Evolutionary conservation across 108 stramenopile genomes (phyloP), one percentile per base, ranked within the genome.

Genomic region (Nitzschia inconspicua): DNA sequence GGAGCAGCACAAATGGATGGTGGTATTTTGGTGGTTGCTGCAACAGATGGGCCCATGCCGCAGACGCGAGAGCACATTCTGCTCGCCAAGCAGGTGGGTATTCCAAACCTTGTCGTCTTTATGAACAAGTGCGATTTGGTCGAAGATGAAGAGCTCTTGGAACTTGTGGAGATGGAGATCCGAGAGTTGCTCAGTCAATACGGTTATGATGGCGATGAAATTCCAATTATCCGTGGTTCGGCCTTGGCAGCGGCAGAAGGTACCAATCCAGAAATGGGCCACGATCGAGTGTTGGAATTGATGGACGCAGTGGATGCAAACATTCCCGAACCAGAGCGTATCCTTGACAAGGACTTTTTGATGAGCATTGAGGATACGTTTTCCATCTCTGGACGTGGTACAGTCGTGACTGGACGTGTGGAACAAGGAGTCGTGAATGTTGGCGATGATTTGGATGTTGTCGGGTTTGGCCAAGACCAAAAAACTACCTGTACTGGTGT

Each of bases 1-100:
- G 98, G 98, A 23, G 98, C 98, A 11, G 97, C 98, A 20, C 97
- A 98, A 75, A 99, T 99, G 98, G 98, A 99, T 65, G 98, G 98
- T 47, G 99, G 76, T 25, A 99, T 99, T 60, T 72, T 99, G 48
- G 97, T 98, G 29, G 99, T 99, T 34, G 96, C 96, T 16, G 99
- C 97, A 56, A 93, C 97, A 13, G 99, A 99, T 62, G 99, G 99
- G 31, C 95, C 99, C 61, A 99, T 99, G 99, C 99, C 99, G 41
- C 99, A 99, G 75, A 99, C 99, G 0, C 86, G 97, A 26, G 99
- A 99, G 68, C 99, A 99, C 83, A 97, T 99, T 64, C 83, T 99
- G 47, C 82, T 99, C 18, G 96, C 97, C 52, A 92, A 94, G 66
- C 98, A 99, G 77, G 97, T 99, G 13, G 99, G 99, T 34, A 95